Evolutionary conservation across 345 rosid genomes (phyloP), one percentile per base, ranked within the genome.

Genomic region (Physaria fendleri): DNA sequence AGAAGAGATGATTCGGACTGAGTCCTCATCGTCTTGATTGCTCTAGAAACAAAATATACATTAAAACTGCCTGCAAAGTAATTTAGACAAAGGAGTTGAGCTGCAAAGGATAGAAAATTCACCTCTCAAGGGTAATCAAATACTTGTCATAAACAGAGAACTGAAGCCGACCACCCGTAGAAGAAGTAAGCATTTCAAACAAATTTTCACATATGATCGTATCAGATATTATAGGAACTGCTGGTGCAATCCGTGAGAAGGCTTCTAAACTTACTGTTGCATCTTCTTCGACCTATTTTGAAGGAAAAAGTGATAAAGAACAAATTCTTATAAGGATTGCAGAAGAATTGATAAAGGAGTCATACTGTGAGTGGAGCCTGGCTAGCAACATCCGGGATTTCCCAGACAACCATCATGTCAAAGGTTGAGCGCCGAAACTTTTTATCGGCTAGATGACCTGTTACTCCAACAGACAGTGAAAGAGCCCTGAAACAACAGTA

Each of bases 401-500:
- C 97, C 99, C 97, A 93, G 37, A 95, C 97, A 51, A 93, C 68
- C 99, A 93, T 93, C 95, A 90, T 87, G 65, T 93, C 90, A 74
- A 66, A 93, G 4, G 87, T 87, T 52, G 87, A 77, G 38, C 89
- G 88, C 16, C 95, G 85, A 32, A 90, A 87, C 75, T 78, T 87
- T 73, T 78, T 87, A 62, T 87, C 92, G 41, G 82, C 82, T 58
- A 93, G 77, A 83, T 89, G 95, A 54, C 85, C 84, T 1, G 75
- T 71, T 34, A 71, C 76, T 74, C 78, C 82, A 51, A 84, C 76
- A 41, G 83, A 77, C 6, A 82, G 62, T 29, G 95, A 85, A 72
- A 89, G 91, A 27, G 99, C 79, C 69, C 79, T 83, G 75, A 89
- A 89, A 79, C 96, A 84, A 69, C 97, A 89, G 54, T 82, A 90